Percentiles rank a stretch among this genome's conserved stretches.
Conservation (phyloP, 2,329 filamentous ascomycete species). For the Moelleriella libera region DNA sequence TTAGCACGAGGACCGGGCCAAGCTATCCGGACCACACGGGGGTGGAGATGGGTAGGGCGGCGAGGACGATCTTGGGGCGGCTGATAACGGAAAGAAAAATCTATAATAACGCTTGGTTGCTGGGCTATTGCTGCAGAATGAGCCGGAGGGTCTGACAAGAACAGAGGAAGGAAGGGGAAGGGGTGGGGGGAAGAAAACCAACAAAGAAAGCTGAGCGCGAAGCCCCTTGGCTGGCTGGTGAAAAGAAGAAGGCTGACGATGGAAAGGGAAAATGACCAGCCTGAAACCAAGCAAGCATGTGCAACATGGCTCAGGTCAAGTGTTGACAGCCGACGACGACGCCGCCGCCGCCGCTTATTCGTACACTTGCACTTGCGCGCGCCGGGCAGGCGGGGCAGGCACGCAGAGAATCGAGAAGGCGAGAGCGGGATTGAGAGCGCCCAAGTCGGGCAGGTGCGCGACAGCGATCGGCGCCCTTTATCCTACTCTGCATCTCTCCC, state of each 20-base stretch:
- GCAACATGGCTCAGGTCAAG: background rate
- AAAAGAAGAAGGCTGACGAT: too few relatives aligned
- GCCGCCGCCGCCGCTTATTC: too few relatives aligned
- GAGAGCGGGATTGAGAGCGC: too few relatives aligned
- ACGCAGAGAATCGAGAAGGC: too few relatives aligned
- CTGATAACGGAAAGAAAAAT: background rate
- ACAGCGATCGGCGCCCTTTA: too few relatives aligned
- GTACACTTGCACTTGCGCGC: too few relatives aligned
- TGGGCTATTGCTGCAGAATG: background rate
- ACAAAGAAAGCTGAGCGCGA: too few relatives aligned
- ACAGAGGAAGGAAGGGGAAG: background rate
- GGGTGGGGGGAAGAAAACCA: background rate
- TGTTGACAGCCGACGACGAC: background rate
- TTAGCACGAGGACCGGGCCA: background rate
- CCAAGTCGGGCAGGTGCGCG: too few relatives aligned
- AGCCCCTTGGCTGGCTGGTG: too few relatives aligned
- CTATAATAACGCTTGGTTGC: background rate
- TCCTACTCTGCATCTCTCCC: too few relatives aligned
- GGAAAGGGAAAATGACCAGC: constrained; percentile 5
- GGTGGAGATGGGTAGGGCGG: background rate
- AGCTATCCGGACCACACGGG: constrained; percentile 4
- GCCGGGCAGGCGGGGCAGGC: too few relatives aligned
- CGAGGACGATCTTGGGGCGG: background rate
- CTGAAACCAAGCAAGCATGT: background rate
- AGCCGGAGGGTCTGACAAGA: background rate